Conservation (phyloP, 768 basidiomycete species). For the Mycena haematopus region DNA sequence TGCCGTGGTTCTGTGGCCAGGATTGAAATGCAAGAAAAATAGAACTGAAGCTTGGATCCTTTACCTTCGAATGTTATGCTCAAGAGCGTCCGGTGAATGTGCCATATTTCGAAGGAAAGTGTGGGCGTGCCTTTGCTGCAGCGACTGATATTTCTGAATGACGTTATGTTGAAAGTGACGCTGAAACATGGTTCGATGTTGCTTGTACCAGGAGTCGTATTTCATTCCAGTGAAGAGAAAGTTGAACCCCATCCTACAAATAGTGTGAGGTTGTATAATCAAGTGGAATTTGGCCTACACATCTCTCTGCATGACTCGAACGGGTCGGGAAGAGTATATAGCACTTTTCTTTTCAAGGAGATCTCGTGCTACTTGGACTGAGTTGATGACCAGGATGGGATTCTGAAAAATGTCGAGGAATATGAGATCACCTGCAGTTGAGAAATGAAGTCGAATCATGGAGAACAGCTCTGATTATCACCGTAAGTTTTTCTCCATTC, state of each 20-base stretch:
- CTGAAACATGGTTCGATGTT: conserved; percentile 46
- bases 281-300: conserved; percentile 13
- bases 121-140: conserved; percentile 38
- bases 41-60: not conserved
- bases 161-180: conserved; percentile 27
- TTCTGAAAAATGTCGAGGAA: conserved; percentile 60
- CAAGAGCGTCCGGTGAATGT: conserved; percentile 10
- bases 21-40: not conserved
- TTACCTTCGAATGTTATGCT: conserved; percentile 14
- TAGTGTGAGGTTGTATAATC: not conserved
- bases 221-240: conserved; percentile 30
- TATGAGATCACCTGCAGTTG: conserved; percentile 60
- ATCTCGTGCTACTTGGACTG: conserved; percentile 52
- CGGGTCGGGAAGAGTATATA: conserved; percentile 62
- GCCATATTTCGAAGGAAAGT: conserved; percentile 40
- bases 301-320: conserved; percentile 30
- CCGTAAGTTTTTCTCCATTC: conserved; percentile 50
- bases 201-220: conserved; percentile 31
- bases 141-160: conserved; percentile 35
- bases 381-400: conserved; percentile 55
- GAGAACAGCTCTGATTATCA: conserved; percentile 25
- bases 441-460: not conserved
- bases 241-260: conserved; percentile 29
- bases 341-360: conserved; percentile 62
- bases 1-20: conserved; percentile 11